Evolutionary conservation across 2,329 filamentous ascomycete genomes (phyloP).

Genomic region (Alternaria novae-zelandiae): DNA sequence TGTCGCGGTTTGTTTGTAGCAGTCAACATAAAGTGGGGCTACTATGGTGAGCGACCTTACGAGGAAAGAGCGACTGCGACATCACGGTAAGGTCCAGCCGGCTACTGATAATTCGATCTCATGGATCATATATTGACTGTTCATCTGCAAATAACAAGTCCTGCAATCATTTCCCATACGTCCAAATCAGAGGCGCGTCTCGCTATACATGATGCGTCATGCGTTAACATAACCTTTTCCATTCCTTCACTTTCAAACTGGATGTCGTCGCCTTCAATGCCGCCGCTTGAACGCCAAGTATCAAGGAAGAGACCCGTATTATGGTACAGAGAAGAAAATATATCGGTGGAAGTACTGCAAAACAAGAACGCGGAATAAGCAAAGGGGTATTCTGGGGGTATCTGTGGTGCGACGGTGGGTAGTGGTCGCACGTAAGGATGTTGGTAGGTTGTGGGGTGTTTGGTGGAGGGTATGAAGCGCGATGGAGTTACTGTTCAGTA

Average conservation of each 20-base stretch:
- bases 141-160: background rate
- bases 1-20: background rate
- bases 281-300: constrained; percentile 11
- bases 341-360: background rate
- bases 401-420: background rate
- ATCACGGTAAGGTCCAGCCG: background rate
- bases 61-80: background rate
- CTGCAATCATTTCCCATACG: background rate
- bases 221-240: background rate
- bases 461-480: background rate
- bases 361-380: background rate
- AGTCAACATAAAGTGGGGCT: background rate
- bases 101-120: background rate
- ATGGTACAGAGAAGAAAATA: constrained; percentile 13
- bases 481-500: background rate
- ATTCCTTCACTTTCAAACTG: background rate
- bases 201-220: background rate
- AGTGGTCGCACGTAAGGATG: background rate
- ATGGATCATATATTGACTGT: background rate
- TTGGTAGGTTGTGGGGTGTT: background rate
- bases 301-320: constrained; percentile 6
- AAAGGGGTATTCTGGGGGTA: constrained; percentile 7
- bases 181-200: background rate
- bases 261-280: background rate
- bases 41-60: background rate